These are phyloP conservation scores for Volvariella surrecta DNA, from an alignment of 1,284 basidiomycete species.

Conservation along the genomic window DNA sequence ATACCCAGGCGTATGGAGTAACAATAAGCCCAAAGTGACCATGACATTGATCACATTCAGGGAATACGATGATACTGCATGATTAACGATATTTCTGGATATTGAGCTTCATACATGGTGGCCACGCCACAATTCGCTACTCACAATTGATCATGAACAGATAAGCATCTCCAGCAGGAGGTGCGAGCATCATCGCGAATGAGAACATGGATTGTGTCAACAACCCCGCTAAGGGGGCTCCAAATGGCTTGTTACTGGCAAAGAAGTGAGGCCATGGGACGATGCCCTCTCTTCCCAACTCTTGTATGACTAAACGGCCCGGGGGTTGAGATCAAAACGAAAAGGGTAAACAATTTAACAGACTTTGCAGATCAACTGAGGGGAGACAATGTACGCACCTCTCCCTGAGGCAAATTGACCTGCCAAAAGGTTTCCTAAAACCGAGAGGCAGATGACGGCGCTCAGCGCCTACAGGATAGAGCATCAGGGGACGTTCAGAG, in stretches of 20 bases:
- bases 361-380: neutral
- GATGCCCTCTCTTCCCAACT: conserved; percentile 58
- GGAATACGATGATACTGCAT: conserved; percentile 49
- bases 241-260: conserved; percentile 57
- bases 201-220: conserved; percentile 50
- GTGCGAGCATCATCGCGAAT: conserved; percentile 33
- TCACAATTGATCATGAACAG: conserved; percentile 55
- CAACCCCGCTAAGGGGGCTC: conserved; percentile 49
- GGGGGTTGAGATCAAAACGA: neutral
- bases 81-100: neutral
- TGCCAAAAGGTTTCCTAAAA: conserved; percentile 53
- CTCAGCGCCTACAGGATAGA: conserved; percentile 38
- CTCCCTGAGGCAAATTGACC: conserved; percentile 56
- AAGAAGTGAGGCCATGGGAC: conserved; percentile 54
- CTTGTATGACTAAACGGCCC: conserved; percentile 47
- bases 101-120: neutral
- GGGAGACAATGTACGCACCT: conserved; percentile 25
- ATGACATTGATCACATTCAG: conserved; percentile 45
- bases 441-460: conserved; percentile 51
- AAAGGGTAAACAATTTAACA: no score
- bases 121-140: conserved; percentile 13
- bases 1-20: conserved; percentile 42
- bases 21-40: conserved; percentile 51
- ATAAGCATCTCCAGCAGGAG: conserved; percentile 62
- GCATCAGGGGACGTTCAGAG: neutral